phyloP scores from a whole-genome alignment of 306 rosid genomes.

The Acacia confusa region DNA sequence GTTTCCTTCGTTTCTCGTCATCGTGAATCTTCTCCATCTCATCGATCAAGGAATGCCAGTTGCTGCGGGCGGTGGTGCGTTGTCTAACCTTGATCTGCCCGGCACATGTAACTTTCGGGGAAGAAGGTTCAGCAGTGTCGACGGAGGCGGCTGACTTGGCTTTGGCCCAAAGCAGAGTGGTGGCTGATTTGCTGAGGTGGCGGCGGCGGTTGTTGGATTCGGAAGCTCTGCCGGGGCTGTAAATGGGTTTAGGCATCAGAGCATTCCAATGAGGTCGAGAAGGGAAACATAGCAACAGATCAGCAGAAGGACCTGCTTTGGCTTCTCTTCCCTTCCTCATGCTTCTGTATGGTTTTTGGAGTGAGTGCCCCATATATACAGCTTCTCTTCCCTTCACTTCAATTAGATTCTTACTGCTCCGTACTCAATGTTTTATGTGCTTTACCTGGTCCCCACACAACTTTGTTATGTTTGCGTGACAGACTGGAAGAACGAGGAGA shows the following conservation, averaged over 20 bases:
- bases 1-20: conserved; percentile 46
- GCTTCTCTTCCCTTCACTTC: conserved; percentile 21
- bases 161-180: conserved; percentile 67
- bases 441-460: conserved; percentile 22
- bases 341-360: not conserved
- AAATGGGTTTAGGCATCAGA: conserved; percentile 73
- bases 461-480: conserved; percentile 4
- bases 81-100: conserved; percentile 86
- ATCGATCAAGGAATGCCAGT: conserved; percentile 87
- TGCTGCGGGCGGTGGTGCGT: conserved; percentile 48
- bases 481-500: not conserved
- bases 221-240: conserved; percentile 71
- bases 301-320: conserved; percentile 67
- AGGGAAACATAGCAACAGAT: conserved; percentile 85
- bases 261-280: conserved; percentile 57
- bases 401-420: conserved; percentile 23
- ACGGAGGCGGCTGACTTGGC: conserved; percentile 58
- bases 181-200: conserved; percentile 41
- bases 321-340: conserved; percentile 54
- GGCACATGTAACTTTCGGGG: conserved; percentile 89
- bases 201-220: conserved; percentile 50
- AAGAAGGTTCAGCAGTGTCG: conserved; percentile 69
- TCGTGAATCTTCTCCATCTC: conserved; percentile 84
- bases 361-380: too few species aligned
- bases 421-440: not conserved